phyloP scores from a whole-genome alignment of 192 early-diverging fungal species.

The Entomortierella chlamydospora region DNA sequence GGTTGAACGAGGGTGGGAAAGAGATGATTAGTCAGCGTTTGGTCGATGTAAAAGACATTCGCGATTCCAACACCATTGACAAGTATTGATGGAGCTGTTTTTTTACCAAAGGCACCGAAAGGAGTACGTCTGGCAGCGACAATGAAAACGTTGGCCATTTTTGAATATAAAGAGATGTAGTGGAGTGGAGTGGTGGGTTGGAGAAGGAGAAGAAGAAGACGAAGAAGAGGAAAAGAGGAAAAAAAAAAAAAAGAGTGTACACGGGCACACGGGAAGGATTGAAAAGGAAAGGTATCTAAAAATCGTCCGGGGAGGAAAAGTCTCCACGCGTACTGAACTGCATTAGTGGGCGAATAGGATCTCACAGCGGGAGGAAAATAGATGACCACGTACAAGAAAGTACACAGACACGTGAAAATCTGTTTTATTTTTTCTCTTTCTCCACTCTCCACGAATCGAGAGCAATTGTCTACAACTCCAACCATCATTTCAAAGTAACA shows the following conservation, averaged over 20 bases:
- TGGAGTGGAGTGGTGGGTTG: conserved; percentile 5
- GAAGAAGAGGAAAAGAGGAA: conserved; percentile 15
- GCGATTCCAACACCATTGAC: neutral
- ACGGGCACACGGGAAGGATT: neutral
- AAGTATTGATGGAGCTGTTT: neutral
- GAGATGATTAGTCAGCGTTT: conserved; percentile 29
- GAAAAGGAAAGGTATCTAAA: neutral
- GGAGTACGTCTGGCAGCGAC: conserved; percentile 86
- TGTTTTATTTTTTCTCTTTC: neutral
- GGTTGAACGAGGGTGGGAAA: neutral
- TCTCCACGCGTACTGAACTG: conserved; percentile 10
- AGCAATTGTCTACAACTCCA: too few relatives aligned
- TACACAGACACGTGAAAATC: conserved; percentile 14
- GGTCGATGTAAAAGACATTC: too few relatives aligned
- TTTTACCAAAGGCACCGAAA: conserved; percentile 88
- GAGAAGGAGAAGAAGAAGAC: conserved; percentile 1
- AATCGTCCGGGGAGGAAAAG: conserved; percentile 12
- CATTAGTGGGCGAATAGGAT: conserved; percentile 18
- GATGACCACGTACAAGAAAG: neutral
- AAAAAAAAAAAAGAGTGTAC: neutral
- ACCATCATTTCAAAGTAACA: too few relatives aligned
- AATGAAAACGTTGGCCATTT: conserved; percentile 76
- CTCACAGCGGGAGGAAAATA: conserved; percentile 5
- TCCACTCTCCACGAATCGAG: neutral
- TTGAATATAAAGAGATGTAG: conserved; percentile 5